A percentile compares a stretch with the other conserved stretches of the same genome.
Conservation (phyloP, 768 basidiomycete species). For the Gloeophyllum trabeum region DNA sequence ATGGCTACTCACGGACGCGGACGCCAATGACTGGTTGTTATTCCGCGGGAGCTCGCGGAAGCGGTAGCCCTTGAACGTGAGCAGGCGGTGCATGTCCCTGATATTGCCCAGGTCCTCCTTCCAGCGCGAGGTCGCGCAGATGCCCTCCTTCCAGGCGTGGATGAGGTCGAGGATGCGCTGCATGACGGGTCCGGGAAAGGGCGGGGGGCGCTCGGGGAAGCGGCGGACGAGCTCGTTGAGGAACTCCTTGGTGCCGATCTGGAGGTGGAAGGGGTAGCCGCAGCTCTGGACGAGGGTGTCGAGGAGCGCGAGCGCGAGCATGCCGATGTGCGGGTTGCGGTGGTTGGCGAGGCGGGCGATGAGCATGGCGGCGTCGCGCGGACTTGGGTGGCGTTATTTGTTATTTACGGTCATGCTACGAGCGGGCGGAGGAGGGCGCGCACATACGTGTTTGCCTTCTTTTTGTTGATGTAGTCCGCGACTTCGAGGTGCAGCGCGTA, state of each 20-base stretch:
- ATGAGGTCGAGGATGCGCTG: slow-evolving; percentile 87
- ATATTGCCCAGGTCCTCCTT: slow-evolving; percentile 96
- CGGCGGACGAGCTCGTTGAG: slow-evolving; percentile 95
- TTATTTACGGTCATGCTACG: neutral
- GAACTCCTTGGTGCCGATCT: slow-evolving; percentile 95
- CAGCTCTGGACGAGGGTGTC: slow-evolving; percentile 91
- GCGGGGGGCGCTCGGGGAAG: slow-evolving; percentile 95
- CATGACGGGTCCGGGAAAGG: slow-evolving; percentile 93
- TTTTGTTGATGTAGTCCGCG: slow-evolving; percentile 84
- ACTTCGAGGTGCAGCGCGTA: slow-evolving; percentile 89
- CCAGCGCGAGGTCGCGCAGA: slow-evolving; percentile 83
- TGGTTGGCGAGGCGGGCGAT: slow-evolving; percentile 82
- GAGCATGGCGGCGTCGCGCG: slow-evolving; percentile 85
- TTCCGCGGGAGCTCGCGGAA: slow-evolving; percentile 41
- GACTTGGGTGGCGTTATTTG: slow-evolving; percentile 30
- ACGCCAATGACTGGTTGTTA: too few relatives aligned
- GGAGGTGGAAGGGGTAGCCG: slow-evolving; percentile 95
- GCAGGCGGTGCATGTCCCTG: slow-evolving; percentile 89
- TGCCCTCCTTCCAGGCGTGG: slow-evolving; percentile 88
- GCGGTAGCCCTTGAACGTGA: slow-evolving; percentile 88
- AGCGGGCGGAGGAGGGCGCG: slow-evolving; percentile 1
- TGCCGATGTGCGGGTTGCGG: slow-evolving; percentile 83
- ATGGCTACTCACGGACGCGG: too few relatives aligned
- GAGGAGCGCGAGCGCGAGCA: slow-evolving; percentile 77
- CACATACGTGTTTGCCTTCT: slow-evolving; percentile 92